A percentile compares a stretch with the other conserved stretches of the same genome.
Evolutionary conservation across 345 rosid genomes (phyloP).

Genomic region (Brassica nigra): DNA sequence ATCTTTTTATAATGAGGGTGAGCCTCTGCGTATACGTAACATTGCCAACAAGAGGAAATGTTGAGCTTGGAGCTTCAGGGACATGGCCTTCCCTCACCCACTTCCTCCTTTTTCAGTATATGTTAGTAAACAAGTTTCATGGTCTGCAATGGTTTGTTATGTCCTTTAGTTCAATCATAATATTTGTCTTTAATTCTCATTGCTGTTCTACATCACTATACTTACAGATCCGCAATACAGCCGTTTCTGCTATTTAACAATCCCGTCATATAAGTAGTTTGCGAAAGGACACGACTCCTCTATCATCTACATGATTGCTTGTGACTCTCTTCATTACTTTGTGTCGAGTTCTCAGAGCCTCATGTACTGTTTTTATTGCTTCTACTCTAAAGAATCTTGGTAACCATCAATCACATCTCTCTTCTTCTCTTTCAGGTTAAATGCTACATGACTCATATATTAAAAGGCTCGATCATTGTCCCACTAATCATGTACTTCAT

Average conservation of each 20-base stretch:
- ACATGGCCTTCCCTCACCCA: constrained; percentile 41
- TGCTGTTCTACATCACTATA: background rate
- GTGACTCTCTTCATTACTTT: background rate
- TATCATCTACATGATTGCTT: background rate
- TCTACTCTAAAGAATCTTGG: background rate
- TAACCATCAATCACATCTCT: background rate
- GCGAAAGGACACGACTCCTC: background rate
- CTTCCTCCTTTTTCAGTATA: background rate
- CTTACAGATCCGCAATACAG: background rate
- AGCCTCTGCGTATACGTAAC: constrained; percentile 14
- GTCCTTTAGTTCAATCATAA: background rate
- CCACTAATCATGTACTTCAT: background rate
- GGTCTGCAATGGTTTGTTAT: constrained; percentile 53
- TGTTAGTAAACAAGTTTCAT: constrained; percentile 76
- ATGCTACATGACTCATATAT: background rate
- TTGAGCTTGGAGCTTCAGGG: constrained; percentile 43
- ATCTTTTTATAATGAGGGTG: constrained; percentile 43
- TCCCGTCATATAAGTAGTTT: background rate
- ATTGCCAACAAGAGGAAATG: constrained; percentile 37
- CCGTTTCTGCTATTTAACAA: background rate
- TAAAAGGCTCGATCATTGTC: background rate
- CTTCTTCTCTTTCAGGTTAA: background rate
- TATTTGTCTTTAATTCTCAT: background rate
- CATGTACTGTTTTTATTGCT: background rate
- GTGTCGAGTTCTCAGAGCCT: background rate